Conservation (phyloP, 768 basidiomycete species). For the Baorangia bicolor region DNA sequence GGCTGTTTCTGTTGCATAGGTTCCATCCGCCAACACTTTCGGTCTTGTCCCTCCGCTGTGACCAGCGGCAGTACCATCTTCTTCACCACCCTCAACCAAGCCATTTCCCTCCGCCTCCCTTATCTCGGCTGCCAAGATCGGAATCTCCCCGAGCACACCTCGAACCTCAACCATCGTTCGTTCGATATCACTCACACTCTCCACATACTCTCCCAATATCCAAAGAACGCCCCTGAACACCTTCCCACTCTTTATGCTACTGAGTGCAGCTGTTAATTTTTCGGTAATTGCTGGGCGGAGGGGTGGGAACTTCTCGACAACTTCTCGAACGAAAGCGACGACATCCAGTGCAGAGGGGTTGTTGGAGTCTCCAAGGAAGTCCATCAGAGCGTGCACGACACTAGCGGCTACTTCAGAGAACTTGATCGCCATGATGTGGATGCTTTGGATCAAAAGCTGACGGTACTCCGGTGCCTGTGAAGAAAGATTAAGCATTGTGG, state of each 20-base stretch:
- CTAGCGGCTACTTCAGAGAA: constrained; percentile 96
- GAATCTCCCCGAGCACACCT: constrained; percentile 92
- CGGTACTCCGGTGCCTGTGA: constrained; percentile 87
- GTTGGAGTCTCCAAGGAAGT: constrained; percentile 92
- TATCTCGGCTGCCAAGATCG: constrained; percentile 91
- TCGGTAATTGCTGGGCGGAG: constrained; percentile 81
- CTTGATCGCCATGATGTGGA: constrained; percentile 93
- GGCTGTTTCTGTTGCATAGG: constrained; percentile 96
- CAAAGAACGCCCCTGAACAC: constrained; percentile 95
- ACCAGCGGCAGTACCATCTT: constrained; percentile 36
- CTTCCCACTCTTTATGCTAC: constrained; percentile 93
- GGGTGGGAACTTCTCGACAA: constrained; percentile 95
- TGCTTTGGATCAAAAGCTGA: constrained; percentile 94
- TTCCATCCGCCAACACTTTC: constrained; percentile 90
- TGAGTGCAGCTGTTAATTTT: constrained; percentile 77
- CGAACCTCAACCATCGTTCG: constrained; percentile 75
- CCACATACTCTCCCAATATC: constrained; percentile 97
- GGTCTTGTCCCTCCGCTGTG: constrained; percentile 52
- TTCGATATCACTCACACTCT: constrained; percentile 63
- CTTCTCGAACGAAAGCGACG: constrained; percentile 86
- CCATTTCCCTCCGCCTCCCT: constrained; percentile 62
- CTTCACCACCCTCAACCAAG: constrained; percentile 47
- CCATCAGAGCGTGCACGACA: constrained; percentile 91
- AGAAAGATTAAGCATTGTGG: not conserved
- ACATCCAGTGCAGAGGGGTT: constrained; percentile 96